Base-by-base conservation (phyloP, 805 yeast species). In the Yueomyces sinensis region DNA sequence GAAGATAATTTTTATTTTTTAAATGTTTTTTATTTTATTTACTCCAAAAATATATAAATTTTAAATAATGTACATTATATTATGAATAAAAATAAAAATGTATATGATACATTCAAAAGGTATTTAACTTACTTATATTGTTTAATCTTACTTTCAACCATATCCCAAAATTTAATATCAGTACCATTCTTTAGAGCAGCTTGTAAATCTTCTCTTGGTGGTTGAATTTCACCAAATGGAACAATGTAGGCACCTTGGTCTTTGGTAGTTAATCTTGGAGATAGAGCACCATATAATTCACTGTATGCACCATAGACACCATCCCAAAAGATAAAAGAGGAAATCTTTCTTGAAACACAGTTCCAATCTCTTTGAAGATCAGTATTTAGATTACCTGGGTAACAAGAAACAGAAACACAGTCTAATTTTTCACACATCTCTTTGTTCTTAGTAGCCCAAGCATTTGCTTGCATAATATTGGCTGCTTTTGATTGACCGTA, bases 401-500 rank as follows among this genome's bases (percentile, higher is more conserved):
- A 54, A 14, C 54, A 43, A 3, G 62, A 50, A 3, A 52, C 49
- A 23, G 57, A 51, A 7, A 54, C 45, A 23, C 57, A 49, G 5
- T 55, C 55, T 4, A 47, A 45, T 7, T 41, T 33, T 13, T 42
- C 41, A 13, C 42, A 48, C 3, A 27, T 32, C 7, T 41, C 42
- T 7, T 45, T 37, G 17, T 58, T 46, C 20, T 45, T 46, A 4
- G 41, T 36, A 4, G 56, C 46, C 61, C 64, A 62, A 4, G 54
- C 52, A n/a, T 49, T 47, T 3, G 64, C 59, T 37, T 54, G 59
- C 5, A 50, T 39, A 9, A 53, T 44, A 27, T 46, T 47, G 17
- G 52, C 49, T 2, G 65, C 62, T 37, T 62, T 62, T 9, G 62
- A 52, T 37, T 59, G 64, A 11, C 59, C 64, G 36, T 62, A 62